Conservation (phyloP, 345 rosid species). For the Heritiera fomes region DNA sequence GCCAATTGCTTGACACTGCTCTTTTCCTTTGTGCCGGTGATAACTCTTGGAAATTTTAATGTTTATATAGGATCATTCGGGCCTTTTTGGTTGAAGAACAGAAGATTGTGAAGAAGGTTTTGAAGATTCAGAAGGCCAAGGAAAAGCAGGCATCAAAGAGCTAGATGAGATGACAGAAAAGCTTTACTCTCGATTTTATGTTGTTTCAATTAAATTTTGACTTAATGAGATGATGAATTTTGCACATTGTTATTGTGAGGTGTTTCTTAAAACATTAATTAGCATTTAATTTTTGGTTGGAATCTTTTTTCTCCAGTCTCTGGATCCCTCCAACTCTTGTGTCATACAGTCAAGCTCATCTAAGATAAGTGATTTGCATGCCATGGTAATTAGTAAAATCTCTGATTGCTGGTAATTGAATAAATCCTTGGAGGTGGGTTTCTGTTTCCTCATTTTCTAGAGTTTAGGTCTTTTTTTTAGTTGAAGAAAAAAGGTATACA, state of each 20-base stretch:
- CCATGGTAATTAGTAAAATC: not conserved
- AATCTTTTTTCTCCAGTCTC: not conserved
- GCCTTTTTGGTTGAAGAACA: conserved; percentile 43
- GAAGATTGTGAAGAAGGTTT: conserved; percentile 42
- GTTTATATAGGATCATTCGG: conserved; percentile 27
- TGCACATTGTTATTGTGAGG: not conserved
- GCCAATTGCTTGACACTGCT: not conserved
- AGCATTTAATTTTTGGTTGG: not conserved
- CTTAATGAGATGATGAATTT: not conserved
- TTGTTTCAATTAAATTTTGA: conserved; percentile 12
- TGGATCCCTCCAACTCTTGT: not conserved
- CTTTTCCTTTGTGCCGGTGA: not conserved
- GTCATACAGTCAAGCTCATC: not conserved
- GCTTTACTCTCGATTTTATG: not conserved
- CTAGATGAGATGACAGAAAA: conserved; percentile 8
- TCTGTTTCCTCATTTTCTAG: not conserved
- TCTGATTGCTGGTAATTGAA: not conserved
- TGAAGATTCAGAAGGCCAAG: conserved; percentile 18
- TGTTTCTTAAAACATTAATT: conserved; percentile 3
- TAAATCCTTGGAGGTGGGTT: not conserved
- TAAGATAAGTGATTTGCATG: not conserved
- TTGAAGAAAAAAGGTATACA: too few species aligned
- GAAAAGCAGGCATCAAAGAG: conserved; percentile 7
- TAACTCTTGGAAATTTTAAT: not conserved
- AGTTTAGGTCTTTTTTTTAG: too few species aligned